These are phyloP conservation scores for Melanogaster broomeanus DNA, from an alignment of 768 basidiomycete genomes.

Conservation along the genomic window DNA sequence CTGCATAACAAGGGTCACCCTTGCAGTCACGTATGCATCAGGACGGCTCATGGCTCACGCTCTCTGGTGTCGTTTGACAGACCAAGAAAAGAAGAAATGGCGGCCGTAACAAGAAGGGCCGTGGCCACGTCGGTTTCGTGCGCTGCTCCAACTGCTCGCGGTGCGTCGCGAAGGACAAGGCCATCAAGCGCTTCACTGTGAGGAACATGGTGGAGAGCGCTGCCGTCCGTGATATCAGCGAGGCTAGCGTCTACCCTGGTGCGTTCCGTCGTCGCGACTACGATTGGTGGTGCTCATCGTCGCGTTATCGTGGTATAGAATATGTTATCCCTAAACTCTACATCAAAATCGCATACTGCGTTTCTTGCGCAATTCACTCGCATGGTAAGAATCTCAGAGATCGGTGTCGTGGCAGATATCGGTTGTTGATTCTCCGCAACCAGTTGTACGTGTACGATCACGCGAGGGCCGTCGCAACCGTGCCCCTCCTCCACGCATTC, in stretches of 20 bases:
- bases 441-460: constrained; percentile 98
- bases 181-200: constrained; percentile 99
- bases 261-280: constrained; percentile 25
- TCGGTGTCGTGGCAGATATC: neutral
- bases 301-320: constrained; percentile 48
- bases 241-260: constrained; percentile 93
- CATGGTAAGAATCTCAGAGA: constrained; percentile 64
- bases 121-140: constrained; percentile 92
- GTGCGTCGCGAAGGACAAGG: constrained; percentile 98
- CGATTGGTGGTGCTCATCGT: neutral
- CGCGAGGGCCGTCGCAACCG: constrained; percentile 96
- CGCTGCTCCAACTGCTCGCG: constrained; percentile 99
- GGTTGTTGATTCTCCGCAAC: neutral
- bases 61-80: constrained; percentile 40
- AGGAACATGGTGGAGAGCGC: constrained; percentile 99
- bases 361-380: constrained; percentile 99
- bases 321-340: constrained; percentile 97
- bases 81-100: constrained; percentile 99
- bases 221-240: constrained; percentile 95
- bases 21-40: neutral
- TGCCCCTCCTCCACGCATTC: constrained; percentile 91
- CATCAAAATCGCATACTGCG: constrained; percentile 98
- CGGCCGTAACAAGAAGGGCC: constrained; percentile 99
- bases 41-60: neutral
- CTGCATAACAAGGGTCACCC: constrained; percentile 3